Conservation (phyloP, 345 rosid species). For the Brassica cretica region DNA sequence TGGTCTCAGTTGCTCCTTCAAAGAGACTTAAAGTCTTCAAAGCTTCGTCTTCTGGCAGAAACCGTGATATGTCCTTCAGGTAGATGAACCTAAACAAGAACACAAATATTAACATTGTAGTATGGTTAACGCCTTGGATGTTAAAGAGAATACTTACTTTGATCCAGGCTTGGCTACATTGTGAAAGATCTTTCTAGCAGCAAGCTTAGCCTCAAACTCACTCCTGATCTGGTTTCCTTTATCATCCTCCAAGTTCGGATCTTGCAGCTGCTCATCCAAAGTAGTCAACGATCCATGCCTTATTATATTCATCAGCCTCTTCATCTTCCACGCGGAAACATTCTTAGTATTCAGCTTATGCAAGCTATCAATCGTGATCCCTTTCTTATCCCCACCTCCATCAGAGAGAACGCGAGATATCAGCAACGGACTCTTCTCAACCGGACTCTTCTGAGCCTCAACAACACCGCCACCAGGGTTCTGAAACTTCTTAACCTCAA, state of each 20-base stretch:
- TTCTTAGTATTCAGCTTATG: constrained; percentile 60
- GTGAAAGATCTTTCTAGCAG: constrained; percentile 53
- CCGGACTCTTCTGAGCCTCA: constrained; percentile 39
- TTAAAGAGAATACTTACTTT: constrained; percentile 26
- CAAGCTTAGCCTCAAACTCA: constrained; percentile 53
- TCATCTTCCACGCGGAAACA: constrained; percentile 77
- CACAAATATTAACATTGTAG: not conserved
- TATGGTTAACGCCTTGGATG: not conserved
- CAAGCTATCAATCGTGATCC: constrained; percentile 51
- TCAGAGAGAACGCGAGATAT: constrained; percentile 41
- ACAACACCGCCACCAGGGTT: constrained; percentile 36
- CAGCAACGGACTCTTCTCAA: constrained; percentile 41
- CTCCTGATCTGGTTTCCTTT: constrained; percentile 53
- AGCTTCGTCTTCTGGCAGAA: constrained; percentile 71
- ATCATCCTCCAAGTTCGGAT: constrained; percentile 44
- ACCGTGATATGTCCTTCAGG: constrained; percentile 67
- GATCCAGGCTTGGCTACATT: constrained; percentile 53
- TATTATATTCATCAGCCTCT: constrained; percentile 65
- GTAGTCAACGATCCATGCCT: constrained; percentile 59
- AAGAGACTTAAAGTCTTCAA: constrained; percentile 61
- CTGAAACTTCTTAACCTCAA: constrained; percentile 48
- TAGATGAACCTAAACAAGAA: constrained; percentile 55
- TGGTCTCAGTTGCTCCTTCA: constrained; percentile 63
- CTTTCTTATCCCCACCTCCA: constrained; percentile 42
- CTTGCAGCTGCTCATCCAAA: constrained; percentile 63